Conservation (phyloP, 768 basidiomycete species). For the Mycena filopes region DNA sequence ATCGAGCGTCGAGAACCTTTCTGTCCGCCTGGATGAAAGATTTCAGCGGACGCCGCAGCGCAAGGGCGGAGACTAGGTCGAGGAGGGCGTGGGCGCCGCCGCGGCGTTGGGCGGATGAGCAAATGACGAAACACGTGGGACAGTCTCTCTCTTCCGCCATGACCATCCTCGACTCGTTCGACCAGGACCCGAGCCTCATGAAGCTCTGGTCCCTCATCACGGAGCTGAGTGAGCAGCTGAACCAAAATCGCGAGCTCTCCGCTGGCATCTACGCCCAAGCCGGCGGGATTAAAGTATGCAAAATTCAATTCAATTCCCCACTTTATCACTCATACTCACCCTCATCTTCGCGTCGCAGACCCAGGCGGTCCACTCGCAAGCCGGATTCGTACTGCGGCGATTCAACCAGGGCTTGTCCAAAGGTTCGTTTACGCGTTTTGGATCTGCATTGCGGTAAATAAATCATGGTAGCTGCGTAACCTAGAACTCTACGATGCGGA, state of each 20-base stretch:
- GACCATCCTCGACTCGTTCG: slow-evolving; percentile 62
- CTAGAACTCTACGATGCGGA: slow-evolving; percentile 92
- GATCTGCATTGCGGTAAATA: slow-evolving; percentile 26
- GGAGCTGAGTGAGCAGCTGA: slow-evolving; percentile 87
- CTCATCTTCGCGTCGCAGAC: slow-evolving; percentile 61
- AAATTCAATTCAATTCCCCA: slow-evolving; percentile 36
- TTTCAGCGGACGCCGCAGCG: too few species aligned
- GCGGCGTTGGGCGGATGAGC: too few species aligned
- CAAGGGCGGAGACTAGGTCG: too few species aligned
- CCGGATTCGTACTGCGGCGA: slow-evolving; percentile 91
- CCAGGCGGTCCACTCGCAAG: slow-evolving; percentile 89
- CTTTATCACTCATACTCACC: too few species aligned
- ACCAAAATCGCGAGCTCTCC: slow-evolving; percentile 79
- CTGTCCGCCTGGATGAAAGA: too few species aligned
- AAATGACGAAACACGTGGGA: slow-evolving; percentile 13
- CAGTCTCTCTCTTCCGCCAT: slow-evolving; percentile 34
- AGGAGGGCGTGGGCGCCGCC: too few species aligned
- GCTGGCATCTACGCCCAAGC: slow-evolving; percentile 78
- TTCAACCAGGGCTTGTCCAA: slow-evolving; percentile 91
- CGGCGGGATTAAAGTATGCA: slow-evolving; percentile 88
- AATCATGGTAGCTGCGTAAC: slow-evolving; percentile 19
- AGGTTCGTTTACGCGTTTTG: slow-evolving; percentile 56
- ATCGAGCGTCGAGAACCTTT: too few species aligned
- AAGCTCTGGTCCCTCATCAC: slow-evolving; percentile 75
- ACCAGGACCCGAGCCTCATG: slow-evolving; percentile 66